Base-by-base conservation (phyloP, 441 rosid species). In the Adansonia rubrostipa region DNA sequence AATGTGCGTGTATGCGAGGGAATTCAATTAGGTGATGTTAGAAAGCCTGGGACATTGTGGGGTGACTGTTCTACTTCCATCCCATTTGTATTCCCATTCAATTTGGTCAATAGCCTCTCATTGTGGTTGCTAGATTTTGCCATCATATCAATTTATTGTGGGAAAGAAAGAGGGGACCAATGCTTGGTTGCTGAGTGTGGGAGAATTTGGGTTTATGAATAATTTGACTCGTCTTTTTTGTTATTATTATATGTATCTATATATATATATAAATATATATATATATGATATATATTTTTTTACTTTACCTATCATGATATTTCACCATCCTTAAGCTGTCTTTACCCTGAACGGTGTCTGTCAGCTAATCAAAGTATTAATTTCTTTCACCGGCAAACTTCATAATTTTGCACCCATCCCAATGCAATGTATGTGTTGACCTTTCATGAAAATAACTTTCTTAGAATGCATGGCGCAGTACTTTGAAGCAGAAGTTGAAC, bases 101-200 rank as follows among this genome's bases (percentile, higher is more conserved):
- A 64, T 69, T 74, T 79, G 69, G 76, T 79, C 78, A 77, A 81
- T 71, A 77, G 45, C 63, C 40, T 57, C 58, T 79, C 50, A 74
- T 70, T 53, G 57, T 71, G 79, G 60, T 77, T 51, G 50, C 77
- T 68, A 60, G 72, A 79, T 81, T 61, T 75, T 72, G 17, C 75
- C 77, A 68, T 70, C 6, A 71, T 58, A 70, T 75, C 79, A 70
- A 63, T 65, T 22, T 64, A 42, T 57, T 50, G 77, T 42, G 51
- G 20, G 54, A 22, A 60, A 60, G 33, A 73, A 40, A 22, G 7
- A 75, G 24, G 82, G 74, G 75, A 58, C 80, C 82, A 74, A 65
- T 1, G 60, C 75, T 66, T 80, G 15, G 73, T 54, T 71, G 61
- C 64, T 50, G 48, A 3, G 42, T 56, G 10, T 33, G 48, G 7